These are phyloP conservation scores for Epichloe elymi DNA, from an alignment of 2,329 filamentous ascomycete species.

Conservation along the genomic window DNA sequence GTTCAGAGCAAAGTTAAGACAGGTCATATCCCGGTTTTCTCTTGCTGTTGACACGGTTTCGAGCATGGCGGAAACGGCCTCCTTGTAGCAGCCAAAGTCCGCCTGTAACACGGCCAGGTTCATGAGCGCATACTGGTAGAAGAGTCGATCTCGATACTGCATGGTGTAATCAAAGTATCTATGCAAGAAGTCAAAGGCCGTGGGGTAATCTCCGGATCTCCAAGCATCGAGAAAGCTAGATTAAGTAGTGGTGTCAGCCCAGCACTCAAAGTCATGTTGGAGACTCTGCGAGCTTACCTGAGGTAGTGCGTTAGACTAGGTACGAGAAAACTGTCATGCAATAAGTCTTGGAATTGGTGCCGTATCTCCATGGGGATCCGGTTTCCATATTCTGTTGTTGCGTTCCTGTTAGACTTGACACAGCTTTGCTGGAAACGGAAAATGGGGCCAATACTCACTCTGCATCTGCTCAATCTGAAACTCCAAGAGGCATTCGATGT, in stretches of 20 bases:
- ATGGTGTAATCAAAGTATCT: conserved; percentile 96
- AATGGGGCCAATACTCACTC: conserved; percentile 32
- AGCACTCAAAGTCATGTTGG: not conserved
- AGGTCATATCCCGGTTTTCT: conserved; percentile 84
- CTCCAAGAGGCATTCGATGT: conserved; percentile 68
- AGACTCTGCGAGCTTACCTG: conserved; percentile 28
- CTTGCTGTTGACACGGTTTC: conserved; percentile 90
- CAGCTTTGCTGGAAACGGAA: not conserved
- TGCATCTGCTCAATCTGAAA: conserved; percentile 85
- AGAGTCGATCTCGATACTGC: conserved; percentile 67
- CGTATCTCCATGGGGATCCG: conserved; percentile 65
- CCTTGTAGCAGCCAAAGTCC: conserved; percentile 82
- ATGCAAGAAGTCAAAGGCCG: conserved; percentile 81
- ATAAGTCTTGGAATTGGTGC: conserved; percentile 53
- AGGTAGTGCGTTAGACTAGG: conserved; percentile 68
- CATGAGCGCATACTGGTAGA: conserved; percentile 90
- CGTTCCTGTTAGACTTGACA: not conserved
- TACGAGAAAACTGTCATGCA: conserved; percentile 52
- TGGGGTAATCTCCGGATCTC: conserved; percentile 80
- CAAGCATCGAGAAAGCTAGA: conserved; percentile 77
- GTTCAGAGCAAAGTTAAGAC: conserved; percentile 87
- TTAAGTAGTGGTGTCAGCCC: conserved; percentile 4
- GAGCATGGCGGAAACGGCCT: conserved; percentile 87
- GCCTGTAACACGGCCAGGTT: conserved; percentile 89
- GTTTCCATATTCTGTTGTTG: conserved; percentile 51